Conservation (phyloP, 140 eudicot genomes). For the Erigeron philadelphicus region DNA sequence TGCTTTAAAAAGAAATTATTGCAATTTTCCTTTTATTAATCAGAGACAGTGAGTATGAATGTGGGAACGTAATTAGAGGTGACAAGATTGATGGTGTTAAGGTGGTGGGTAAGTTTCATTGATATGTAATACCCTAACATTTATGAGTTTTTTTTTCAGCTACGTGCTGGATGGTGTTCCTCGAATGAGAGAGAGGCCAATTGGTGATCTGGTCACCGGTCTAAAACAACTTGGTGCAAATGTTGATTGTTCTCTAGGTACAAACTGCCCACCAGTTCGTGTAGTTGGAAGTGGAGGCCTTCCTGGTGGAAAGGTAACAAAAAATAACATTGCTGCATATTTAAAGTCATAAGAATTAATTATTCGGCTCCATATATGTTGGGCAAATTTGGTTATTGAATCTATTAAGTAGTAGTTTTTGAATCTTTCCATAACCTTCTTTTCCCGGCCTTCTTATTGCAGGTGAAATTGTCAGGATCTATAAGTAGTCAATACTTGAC, state of each 20-base stretch:
- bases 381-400: neutral
- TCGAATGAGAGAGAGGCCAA: constrained; percentile 97
- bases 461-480: constrained; percentile 87
- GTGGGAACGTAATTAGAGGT: neutral
- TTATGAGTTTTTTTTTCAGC: constrained; percentile 36
- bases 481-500: constrained; percentile 90
- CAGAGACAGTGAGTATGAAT: neutral
- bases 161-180: constrained; percentile 96
- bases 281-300: constrained; percentile 86
- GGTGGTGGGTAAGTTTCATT: neutral
- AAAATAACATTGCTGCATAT: neutral
- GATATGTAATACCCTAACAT: constrained; percentile 1
- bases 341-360: neutral
- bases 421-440: neutral
- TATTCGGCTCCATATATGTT: neutral
- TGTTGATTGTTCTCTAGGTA: constrained; percentile 87
- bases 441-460: constrained; percentile 10
- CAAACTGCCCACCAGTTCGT: constrained; percentile 98
- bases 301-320: constrained; percentile 87
- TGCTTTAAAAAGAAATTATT: neutral
- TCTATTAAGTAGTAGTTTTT: neutral
- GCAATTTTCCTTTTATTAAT: too few species aligned
- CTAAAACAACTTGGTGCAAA: constrained; percentile 97
- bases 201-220: constrained; percentile 88
- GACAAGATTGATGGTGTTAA: neutral